phyloP scores from a whole-genome alignment of 306 rosid species.

The Rosa persica region DNA sequence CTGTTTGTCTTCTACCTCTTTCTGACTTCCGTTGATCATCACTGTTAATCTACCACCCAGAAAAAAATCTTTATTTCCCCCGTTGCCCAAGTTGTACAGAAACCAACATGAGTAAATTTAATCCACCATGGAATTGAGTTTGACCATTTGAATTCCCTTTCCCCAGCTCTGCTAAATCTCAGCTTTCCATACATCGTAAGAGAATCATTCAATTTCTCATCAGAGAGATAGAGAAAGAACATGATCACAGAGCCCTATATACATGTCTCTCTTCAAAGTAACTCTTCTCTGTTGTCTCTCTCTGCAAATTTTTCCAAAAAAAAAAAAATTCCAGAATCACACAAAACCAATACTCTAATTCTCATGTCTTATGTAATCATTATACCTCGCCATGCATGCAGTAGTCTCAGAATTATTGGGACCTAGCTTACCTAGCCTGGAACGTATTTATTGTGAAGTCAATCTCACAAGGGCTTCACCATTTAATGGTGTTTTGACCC shows the following conservation, averaged over 20 bases:
- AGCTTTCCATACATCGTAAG: background rate
- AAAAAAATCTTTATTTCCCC: background rate
- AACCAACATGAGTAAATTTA: background rate
- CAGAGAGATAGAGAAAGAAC: constrained; percentile 50
- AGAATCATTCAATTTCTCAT: background rate
- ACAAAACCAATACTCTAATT: constrained; percentile 52
- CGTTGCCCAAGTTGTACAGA: background rate
- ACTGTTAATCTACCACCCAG: background rate
- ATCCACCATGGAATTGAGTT: background rate
- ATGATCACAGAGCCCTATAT: constrained; percentile 45
- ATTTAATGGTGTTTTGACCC: constrained; percentile 29
- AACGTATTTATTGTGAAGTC: constrained; percentile 37
- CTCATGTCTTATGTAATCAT: constrained; percentile 59
- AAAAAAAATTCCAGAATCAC: no score
- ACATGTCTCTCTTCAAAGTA: constrained; percentile 40
- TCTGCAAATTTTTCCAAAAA: constrained; percentile 33
- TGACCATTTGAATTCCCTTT: constrained; percentile 37
- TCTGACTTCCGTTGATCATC: background rate
- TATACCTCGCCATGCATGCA: constrained; percentile 19
- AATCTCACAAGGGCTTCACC: constrained; percentile 43
- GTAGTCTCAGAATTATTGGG: constrained; percentile 42
- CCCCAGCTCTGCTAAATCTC: constrained; percentile 5
- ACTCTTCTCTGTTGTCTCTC: constrained; percentile 36
- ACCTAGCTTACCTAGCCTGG: constrained; percentile 18
- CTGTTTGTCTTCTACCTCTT: constrained; percentile 1